Base-by-base conservation (phyloP, 805 yeast species). In the Starmera pachycereana region DNA sequence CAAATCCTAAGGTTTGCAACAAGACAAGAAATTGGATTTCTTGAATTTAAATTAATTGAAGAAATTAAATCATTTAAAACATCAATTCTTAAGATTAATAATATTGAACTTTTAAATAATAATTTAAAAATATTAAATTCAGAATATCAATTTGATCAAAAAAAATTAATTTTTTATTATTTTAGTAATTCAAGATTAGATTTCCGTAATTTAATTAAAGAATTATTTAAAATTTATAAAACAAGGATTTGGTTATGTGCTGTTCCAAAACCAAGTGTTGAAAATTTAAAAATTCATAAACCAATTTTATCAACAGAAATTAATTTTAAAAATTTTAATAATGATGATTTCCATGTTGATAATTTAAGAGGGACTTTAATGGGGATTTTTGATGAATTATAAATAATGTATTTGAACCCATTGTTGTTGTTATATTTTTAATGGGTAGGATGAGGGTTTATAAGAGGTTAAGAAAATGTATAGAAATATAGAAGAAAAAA, bases 221-320 rank as follows among this genome's bases (percentile, higher is more conserved):
- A 82, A 51, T 60, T 82, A 28, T 82, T 81, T 66, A 76, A 80
- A 53, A 75, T 79, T 43, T 82, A 80, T 64, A 82, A 82, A 60
- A 81, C 89, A 0, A 67, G 90, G 52, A 82, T 82, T 47, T 84
- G 94, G 92, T 63, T 84, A 60, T 81, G 89, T 66, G 89, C 92
- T 0, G 81, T 79, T 25, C 52, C 65, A 12, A 31, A 33, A 14
- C 37, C 37, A 16, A 28, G 32, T 25, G 13, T 18, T 9, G 9
- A 32, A 8, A 14, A 33, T 10, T 8, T 13, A 12, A n/a, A 12
- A 6, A 18, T 16, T 18, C 28, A 31, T 30, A 30, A 2, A 45
- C 38, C 6, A 25, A 36, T 36, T 28, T 19, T 7, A 11, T 35
- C 12, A 29, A 41, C 11, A 35, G 35, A 34, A 8, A 37, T 47